Percentiles rank a stretch among this genome's conserved stretches.
Evolutionary conservation across 257 asterid genomes (phyloP).

Genomic region (Penstemon newberryi): DNA sequence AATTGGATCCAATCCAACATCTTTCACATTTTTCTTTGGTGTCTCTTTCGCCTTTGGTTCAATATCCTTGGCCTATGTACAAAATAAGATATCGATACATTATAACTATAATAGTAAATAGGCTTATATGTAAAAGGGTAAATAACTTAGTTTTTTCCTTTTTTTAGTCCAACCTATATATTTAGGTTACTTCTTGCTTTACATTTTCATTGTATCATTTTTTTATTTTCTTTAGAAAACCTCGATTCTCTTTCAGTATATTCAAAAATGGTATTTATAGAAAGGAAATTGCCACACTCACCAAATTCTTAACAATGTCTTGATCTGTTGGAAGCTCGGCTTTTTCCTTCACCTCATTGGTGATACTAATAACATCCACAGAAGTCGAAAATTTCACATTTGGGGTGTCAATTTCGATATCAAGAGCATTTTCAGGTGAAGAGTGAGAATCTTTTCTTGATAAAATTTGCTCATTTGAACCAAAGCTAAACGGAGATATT

Average conservation of each 20-base stretch:
- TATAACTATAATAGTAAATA: neutral
- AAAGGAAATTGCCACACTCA: conserved; percentile 26
- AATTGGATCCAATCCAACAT: conserved; percentile 85
- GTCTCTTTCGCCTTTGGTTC: conserved; percentile 39
- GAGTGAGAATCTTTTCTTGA: conserved; percentile 49
- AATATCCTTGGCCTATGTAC: conserved; percentile 40
- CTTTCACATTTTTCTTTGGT: conserved; percentile 57
- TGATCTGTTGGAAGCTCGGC: conserved; percentile 37
- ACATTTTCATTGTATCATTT: too few species aligned
- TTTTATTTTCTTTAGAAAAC: too few species aligned
- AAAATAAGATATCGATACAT: neutral
- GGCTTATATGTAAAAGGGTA: neutral
- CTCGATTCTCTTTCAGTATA: too few species aligned
- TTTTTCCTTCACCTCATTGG: conserved; percentile 31
- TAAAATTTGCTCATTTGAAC: conserved; percentile 31
- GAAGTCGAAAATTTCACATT: conserved; percentile 33
- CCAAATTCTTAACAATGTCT: conserved; percentile 26
- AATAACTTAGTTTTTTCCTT: too few species aligned
- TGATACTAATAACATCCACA: conserved; percentile 28
- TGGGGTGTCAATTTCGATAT: conserved; percentile 48
- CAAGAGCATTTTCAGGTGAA: conserved; percentile 47
- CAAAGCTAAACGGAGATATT: conserved; percentile 42
- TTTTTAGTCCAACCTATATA: too few species aligned
- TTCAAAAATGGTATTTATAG: neutral
- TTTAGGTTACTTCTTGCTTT: too few species aligned